Conservation (phyloP, 2,329 filamentous ascomycete species). For the Mariannaea sp. region DNA sequence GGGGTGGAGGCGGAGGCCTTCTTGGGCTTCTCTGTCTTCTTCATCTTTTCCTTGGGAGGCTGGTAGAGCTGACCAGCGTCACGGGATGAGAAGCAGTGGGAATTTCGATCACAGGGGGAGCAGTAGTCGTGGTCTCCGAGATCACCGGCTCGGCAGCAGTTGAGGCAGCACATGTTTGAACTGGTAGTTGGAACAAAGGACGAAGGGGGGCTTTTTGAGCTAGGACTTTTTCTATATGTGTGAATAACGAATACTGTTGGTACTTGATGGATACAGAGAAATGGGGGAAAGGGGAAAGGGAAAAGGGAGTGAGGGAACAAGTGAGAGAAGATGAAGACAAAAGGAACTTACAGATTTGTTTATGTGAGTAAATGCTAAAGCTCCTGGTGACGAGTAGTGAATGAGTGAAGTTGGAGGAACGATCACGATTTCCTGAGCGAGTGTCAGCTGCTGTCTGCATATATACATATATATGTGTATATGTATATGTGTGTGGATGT, state of each 20-base stretch:
- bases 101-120: conserved; percentile 33
- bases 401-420: background rate
- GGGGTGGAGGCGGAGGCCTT: background rate
- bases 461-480: too few relatives aligned
- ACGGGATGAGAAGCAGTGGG: conserved; percentile 25
- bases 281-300: background rate
- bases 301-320: background rate
- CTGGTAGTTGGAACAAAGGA: background rate
- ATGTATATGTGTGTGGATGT: too few relatives aligned
- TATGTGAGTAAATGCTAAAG: too few relatives aligned
- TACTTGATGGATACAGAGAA: background rate
- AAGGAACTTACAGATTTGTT: background rate
- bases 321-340: background rate
- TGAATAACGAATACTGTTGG: background rate
- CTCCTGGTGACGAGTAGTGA: too few relatives aligned
- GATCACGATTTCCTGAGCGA: background rate
- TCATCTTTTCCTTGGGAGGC: conserved; percentile 1
- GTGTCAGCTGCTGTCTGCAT: background rate
- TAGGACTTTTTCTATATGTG: background rate
- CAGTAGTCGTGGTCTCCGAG: conserved; percentile 42
- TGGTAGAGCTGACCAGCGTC: background rate
- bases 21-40: background rate
- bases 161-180: conserved; percentile 36
- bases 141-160: conserved; percentile 41
- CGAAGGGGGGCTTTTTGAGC: background rate